phyloP scores from a whole-genome alignment of 306 rosid species.

The Vigna trinervia region DNA sequence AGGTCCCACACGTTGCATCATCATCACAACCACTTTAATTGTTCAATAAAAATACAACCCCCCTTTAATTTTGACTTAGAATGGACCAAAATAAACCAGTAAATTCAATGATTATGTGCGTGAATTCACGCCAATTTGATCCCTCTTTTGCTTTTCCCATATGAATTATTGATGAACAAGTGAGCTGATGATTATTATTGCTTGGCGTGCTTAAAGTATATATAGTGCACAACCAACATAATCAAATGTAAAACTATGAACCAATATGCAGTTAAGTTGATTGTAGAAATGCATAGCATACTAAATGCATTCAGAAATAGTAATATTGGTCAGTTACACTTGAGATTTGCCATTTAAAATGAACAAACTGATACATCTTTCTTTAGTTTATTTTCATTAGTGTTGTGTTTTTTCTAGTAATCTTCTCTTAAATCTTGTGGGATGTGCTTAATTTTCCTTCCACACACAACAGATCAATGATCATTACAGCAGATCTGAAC shows the following conservation, averaged over 20 bases:
- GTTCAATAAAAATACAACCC: conserved; percentile 28
- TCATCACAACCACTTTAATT: conserved; percentile 56
- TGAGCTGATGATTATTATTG: conserved; percentile 44
- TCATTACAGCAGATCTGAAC: conserved; percentile 38
- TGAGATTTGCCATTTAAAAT: neutral
- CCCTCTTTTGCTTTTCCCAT: conserved; percentile 41
- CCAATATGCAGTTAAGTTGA: neutral
- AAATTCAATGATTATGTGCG: conserved; percentile 46
- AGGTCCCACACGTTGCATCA: conserved; percentile 55
- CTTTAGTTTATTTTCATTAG: too few relatives aligned
- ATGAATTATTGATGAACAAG: conserved; percentile 49
- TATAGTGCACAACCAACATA: conserved; percentile 12
- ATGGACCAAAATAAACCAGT: conserved; percentile 41
- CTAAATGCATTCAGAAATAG: neutral
- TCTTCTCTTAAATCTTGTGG: neutral
- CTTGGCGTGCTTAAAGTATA: conserved; percentile 53
- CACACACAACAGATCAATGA: conserved; percentile 44
- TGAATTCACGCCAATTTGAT: conserved; percentile 52
- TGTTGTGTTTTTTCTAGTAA: too few relatives aligned
- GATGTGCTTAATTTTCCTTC: conserved; percentile 37
- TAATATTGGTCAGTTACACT: neutral
- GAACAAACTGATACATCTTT: neutral
- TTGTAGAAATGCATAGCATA: conserved; percentile 3
- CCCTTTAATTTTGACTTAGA: conserved; percentile 50
- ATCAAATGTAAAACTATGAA: conserved; percentile 11